Evolutionary conservation across 2,329 filamentous ascomycete genomes (phyloP).

Genomic region (Mycosphaerella sp.): DNA sequence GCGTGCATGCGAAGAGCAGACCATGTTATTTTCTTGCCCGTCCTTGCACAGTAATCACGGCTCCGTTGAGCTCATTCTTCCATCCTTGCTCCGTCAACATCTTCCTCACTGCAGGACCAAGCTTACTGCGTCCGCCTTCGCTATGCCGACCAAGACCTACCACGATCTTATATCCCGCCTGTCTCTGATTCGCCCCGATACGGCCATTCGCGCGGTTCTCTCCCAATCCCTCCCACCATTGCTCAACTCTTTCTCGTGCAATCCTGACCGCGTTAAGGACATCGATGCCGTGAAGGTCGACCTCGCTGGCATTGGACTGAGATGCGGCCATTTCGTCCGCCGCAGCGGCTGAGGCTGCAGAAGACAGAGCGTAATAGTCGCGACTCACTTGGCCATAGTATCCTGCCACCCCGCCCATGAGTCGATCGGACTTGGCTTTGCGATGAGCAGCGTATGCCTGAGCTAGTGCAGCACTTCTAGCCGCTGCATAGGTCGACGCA

Average conservation of each 20-base stretch:
- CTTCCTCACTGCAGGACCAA: constrained; percentile 74
- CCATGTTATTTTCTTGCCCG: constrained; percentile 1
- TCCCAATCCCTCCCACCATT: constrained; percentile 71
- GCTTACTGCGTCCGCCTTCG: constrained; percentile 63
- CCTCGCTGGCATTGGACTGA: constrained; percentile 52
- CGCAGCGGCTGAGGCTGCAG: constrained; percentile 54
- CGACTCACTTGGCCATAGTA: constrained; percentile 68
- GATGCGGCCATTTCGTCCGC: constrained; percentile 63
- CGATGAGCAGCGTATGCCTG: constrained; percentile 55
- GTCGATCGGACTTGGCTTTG: constrained; percentile 59
- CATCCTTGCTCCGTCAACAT: constrained; percentile 73
- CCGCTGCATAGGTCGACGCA: constrained; percentile 36
- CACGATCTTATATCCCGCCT: constrained; percentile 62
- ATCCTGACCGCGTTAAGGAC: constrained; percentile 79
- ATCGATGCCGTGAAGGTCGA: constrained; percentile 79
- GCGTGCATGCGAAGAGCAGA: not conserved
- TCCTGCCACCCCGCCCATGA: constrained; percentile 68
- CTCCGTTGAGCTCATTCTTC: constrained; percentile 67
- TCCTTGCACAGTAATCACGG: constrained; percentile 64
- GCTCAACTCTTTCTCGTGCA: constrained; percentile 56
- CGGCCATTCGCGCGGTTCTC: constrained; percentile 52
- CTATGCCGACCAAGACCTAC: constrained; percentile 78
- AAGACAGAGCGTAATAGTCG: constrained; percentile 54
- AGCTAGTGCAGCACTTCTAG: constrained; percentile 47
- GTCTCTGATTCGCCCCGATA: constrained; percentile 40